Evolutionary conservation across 2,329 filamentous ascomycete genomes (phyloP), one percentile per base, ranked within the genome.

Genomic region (Xylaria sp.): DNA sequence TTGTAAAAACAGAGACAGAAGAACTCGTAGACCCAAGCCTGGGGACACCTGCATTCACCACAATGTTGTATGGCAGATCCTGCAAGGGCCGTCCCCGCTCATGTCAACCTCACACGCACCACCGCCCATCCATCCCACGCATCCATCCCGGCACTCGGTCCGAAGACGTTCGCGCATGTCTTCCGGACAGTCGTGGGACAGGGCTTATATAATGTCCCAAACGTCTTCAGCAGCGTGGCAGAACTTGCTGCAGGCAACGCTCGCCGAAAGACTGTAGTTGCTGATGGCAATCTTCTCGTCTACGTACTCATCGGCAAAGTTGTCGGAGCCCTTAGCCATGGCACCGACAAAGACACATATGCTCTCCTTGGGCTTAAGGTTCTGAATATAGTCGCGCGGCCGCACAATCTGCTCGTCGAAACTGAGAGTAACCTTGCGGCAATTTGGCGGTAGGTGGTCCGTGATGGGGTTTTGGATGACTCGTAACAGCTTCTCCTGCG

Each of bases 181-280:
- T 61, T 19, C 28, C 51, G n/a, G 25, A 63, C 45, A 49, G 52
- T 8, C 25, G 31, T 8, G 33, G 12, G 17, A 17, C 9, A 15
- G 25, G 35, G 7, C 33, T 52, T 67, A 99, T 73, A 97, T 86
- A 71, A 99, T 91, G 75, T 92, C 89, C 95, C 95, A 99, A 37
- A 90, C 90, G 77, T 99, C 95, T 80, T 99, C 95, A 45, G 94
- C 94, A 42, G 94, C 95, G 79, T 99, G 95, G 79, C 95, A 98
- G 83, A 99, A 98, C 79, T 98, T 99, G 87, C 94, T 97, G 85
- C 95, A 99, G 45, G 95, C 94, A 66, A 99, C 95, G 82, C 94
- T 98, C 65, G 95, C 95, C 74, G 92, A 97, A 67, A 99, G 84
- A 74, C 94, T 97, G 84, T 92, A 99, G 79, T 97, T 97, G 84